Evolutionary conservation across 805 yeast genomes (phyloP), one percentile per base, ranked within the genome.

Genomic region (Hagleromyces aurorensis): DNA sequence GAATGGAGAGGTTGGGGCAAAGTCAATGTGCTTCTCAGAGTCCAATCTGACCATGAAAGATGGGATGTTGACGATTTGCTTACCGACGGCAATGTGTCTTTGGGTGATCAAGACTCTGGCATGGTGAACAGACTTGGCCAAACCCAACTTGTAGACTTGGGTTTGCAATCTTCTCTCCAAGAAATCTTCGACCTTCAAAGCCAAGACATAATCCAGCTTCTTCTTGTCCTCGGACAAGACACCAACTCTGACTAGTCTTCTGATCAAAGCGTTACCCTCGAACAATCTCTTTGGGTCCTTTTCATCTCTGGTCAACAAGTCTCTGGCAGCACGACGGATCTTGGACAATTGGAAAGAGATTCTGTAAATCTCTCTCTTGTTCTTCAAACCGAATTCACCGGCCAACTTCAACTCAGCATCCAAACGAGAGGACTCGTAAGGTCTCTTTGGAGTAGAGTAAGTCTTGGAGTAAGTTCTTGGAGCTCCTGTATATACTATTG

Each of bases 241-340:
- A 84, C 98, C 98, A 53, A 86, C 76, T 76, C 98, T 84, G 49
- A 91, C 97, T 65, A 91, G 80, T 79, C 97, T 86, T 80, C 98
- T 87, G 72, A 91, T 91, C 67, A 91, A 85, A 65, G 98, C 98
- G 67, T 91, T 91, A 83, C 98, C 98, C 75, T 91, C 98, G 78
- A 91, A 91, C 64, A 91, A 81, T 77, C 98, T 86, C 85, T 87
- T 91, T 80, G 95, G 96, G 72, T 91, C 98, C 80, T 91, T 91
- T 78, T 91, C 98, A 63, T 91, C 98, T 77, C 96, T 86, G 77
- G 98, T 91, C 71, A 91, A 80, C 62, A 91, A 76, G 64, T 91
- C 97, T 82, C 98, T 94, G 65, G 98, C 98, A 69, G 98, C 98
- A 77, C 98, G 86, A 77, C 98, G 87, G 67, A 91, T 89, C 80